Evolutionary conservation across 768 basidiomycete species (phyloP), one percentile per base, ranked within the genome.

Genomic region (Naganishia vishniacii): DNA sequence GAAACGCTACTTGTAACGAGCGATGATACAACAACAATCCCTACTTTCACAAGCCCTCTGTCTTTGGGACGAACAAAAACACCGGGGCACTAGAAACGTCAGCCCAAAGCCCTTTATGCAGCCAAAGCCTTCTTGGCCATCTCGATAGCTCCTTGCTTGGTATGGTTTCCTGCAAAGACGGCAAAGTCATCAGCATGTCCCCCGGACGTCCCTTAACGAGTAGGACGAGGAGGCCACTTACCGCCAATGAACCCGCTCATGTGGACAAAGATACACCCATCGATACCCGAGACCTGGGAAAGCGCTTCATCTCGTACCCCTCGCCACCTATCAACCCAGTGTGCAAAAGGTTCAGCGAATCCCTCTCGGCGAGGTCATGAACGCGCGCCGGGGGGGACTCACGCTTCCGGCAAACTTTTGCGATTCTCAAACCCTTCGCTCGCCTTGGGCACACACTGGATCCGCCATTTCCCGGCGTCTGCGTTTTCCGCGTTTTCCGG

Each of bases 191-290:
- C 2, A 16, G 9, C 16, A 7, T 7, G 31, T 37, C 15, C 15
- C 2, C 42, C 12, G 18, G 3, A 6, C 26, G 23, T 40, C 15
- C 34, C 3, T 16, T n/a, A n/a, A n/a, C n/a, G n/a, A n/a, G n/a
- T n/a, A n/a, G n/a, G n/a, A n/a, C n/a, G n/a, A 40, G 18, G 2
- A 4, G 6, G 4, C 83, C 29, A 66, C 71, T 66, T 67, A 86
- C 92, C 92, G 71, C 95, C 95, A 72, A 92, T 98, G 77, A 99
- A 99, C 8, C 95, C 95, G 64, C 87, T 88, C 0, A 93, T 91
- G 78, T 99, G 95, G 26, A 93, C 85, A 72, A 99, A 99, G 60
- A 95, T 84, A 58, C 93, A 83, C 1, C 86, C 91, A 0, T 84
- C 83, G 65, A 97, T 84, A 2, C 90, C 89, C 16, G 84, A 84